Evolutionary conservation across 2,329 filamentous ascomycete genomes (phyloP).

Genomic region (Huntiella decipiens): DNA sequence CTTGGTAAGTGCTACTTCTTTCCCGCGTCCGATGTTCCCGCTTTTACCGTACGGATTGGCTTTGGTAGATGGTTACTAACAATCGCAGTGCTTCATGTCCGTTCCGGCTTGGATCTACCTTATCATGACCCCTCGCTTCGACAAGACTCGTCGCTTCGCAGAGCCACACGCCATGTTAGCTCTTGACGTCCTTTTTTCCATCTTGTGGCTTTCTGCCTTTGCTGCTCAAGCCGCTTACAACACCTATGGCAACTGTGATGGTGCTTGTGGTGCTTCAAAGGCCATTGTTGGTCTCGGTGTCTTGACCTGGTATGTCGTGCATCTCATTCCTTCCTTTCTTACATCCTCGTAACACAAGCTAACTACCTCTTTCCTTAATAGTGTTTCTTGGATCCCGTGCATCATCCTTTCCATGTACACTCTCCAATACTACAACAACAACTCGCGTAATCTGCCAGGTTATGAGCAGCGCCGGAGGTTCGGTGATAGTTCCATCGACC

Average conservation of each 20-base stretch:
- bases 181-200: slow-evolving; percentile 36
- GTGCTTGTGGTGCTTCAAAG: slow-evolving; percentile 41
- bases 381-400: slow-evolving; percentile 34
- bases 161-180: slow-evolving; percentile 41
- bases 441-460: slow-evolving; percentile 38
- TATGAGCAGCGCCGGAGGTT: slow-evolving; percentile 32
- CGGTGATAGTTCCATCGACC: slow-evolving; percentile 32
- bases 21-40: too few species aligned
- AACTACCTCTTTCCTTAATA: slow-evolving; percentile 16
- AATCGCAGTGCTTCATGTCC: slow-evolving; percentile 40
- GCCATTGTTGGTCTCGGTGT: slow-evolving; percentile 43
- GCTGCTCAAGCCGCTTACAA: slow-evolving; percentile 47
- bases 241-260: slow-evolving; percentile 32
- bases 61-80: neutral
- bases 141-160: slow-evolving; percentile 40
- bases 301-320: slow-evolving; percentile 35
- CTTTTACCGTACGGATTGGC: too few species aligned
- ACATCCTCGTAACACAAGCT: slow-evolving; percentile 3
- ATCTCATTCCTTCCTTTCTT: neutral
- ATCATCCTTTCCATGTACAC: slow-evolving; percentile 40
- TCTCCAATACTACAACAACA: slow-evolving; percentile 40
- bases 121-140: slow-evolving; percentile 43
- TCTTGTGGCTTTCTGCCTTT: slow-evolving; percentile 50
- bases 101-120: slow-evolving; percentile 47
- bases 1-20: slow-evolving; percentile 29